These are phyloP conservation scores for Angophora floribunda DNA, from an alignment of 345 rosid species.

Conservation along the genomic window DNA sequence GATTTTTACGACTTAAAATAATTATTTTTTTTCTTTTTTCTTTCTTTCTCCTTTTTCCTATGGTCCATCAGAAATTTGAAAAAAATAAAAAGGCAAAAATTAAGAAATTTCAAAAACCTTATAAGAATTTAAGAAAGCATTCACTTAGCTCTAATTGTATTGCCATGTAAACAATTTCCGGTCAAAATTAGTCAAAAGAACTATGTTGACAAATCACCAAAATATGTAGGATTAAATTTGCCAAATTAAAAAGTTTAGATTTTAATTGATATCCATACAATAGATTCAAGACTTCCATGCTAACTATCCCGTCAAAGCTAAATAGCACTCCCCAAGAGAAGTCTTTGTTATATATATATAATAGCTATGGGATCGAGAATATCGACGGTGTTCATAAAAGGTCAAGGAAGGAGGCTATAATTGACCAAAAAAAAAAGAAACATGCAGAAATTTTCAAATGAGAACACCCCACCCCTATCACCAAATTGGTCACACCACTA, in stretches of 20 bases:
- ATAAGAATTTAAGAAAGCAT: fast-evolving
- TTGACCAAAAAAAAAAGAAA: neutral
- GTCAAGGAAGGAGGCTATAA: neutral
- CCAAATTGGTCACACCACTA: neutral
- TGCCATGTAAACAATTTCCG: neutral
- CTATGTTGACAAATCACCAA: neutral
- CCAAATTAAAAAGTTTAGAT: neutral
- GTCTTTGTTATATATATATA: neutral
- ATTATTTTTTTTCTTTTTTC: neutral
- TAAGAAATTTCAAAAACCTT: neutral
- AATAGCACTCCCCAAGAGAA: neutral
- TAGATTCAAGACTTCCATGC: neutral
- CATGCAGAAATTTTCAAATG: neutral
- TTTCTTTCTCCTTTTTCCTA: neutral
- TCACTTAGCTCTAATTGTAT: fast-evolving
- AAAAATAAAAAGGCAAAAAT: neutral
- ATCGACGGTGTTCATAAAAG: neutral
- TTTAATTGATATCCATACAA: neutral
- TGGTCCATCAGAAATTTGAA: neutral
- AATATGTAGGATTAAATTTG: neutral
- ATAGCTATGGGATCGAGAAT: neutral
- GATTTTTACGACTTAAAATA: neutral
- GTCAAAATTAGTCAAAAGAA: neutral
- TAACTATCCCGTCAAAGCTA: neutral
- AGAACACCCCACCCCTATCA: neutral